A percentile compares a stretch with the other conserved stretches of the same genome.
Conservation (phyloP, 2,329 filamentous ascomycete species). For the Lithohypha guttulata region DNA sequence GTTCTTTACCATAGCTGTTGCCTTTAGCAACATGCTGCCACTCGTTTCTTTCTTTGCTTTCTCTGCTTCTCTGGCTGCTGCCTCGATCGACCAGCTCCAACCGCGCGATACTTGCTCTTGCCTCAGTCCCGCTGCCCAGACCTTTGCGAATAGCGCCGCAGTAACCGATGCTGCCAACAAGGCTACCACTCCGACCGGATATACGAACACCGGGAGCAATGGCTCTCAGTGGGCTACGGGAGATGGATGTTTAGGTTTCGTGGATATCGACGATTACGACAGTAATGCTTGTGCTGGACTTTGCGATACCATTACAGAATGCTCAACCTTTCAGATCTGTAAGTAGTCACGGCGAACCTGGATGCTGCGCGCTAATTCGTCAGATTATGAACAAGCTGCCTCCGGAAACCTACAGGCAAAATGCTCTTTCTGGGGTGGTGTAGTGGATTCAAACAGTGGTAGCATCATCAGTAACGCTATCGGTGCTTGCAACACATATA, state of each 20-base stretch:
- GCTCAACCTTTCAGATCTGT: slow-evolving; percentile 16
- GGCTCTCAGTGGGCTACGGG: slow-evolving; percentile 13
- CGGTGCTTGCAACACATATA: slow-evolving; percentile 16
- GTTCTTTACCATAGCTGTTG: slow-evolving; percentile 17
- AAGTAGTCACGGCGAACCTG: background rate
- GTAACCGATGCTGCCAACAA: slow-evolving; percentile 12
- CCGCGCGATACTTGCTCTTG: slow-evolving; percentile 15
- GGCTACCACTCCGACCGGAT: slow-evolving; percentile 12
- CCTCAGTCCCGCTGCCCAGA: slow-evolving; percentile 7
- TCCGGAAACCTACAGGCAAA: slow-evolving; percentile 9
- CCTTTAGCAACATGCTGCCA: slow-evolving; percentile 18
- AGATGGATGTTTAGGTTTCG: slow-evolving; percentile 16
- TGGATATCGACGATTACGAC: slow-evolving; percentile 15
- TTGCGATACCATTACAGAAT: slow-evolving; percentile 14
- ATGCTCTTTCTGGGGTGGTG: slow-evolving; percentile 16
- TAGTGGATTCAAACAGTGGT: slow-evolving; percentile 2
- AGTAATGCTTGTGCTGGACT: slow-evolving; percentile 13
- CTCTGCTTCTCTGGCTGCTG: slow-evolving; percentile 13
- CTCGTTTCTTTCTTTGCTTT: slow-evolving; percentile 16
- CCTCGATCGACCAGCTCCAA: slow-evolving; percentile 11
- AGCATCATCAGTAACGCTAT: slow-evolving; percentile 12
- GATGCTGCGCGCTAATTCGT: background rate
- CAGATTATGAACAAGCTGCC: slow-evolving; percentile 15
- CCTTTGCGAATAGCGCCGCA: slow-evolving; percentile 10
- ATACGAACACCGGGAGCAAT: slow-evolving; percentile 14